A percentile compares a stretch with the other conserved stretches of the same genome.
phyloP scores from a whole-genome alignment of 768 basidiomycete genomes.

The Porphyrellus cyaneotinctus region DNA sequence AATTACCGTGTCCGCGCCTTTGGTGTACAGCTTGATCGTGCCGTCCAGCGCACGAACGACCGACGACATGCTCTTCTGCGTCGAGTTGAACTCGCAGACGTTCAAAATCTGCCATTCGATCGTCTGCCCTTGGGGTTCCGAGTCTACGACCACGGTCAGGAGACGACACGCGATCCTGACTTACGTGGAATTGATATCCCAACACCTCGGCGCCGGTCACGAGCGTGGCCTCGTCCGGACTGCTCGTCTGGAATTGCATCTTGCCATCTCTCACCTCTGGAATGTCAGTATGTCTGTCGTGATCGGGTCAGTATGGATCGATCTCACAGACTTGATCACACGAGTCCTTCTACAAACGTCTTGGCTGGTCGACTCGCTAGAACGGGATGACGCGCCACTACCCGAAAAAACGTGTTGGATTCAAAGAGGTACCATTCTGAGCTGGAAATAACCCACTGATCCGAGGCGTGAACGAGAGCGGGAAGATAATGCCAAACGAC shows the following conservation, averaged over 20 bases:
- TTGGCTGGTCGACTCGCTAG: constrained; percentile 44
- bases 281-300: constrained; percentile 88
- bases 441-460: constrained; percentile 78
- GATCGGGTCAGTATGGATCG: constrained; percentile 7
- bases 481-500: constrained; percentile 17
- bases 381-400: constrained; percentile 20
- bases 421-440: constrained; percentile 90
- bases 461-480: background rate
- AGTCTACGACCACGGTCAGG: constrained; percentile 46
- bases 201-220: constrained; percentile 91
- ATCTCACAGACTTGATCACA: background rate
- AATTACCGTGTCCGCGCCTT: constrained; percentile 98
- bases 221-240: constrained; percentile 95
- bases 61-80: constrained; percentile 97
- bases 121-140: constrained; percentile 81
- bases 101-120: constrained; percentile 90
- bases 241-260: constrained; percentile 91
- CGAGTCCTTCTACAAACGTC: constrained; percentile 77
- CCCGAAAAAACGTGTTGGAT: constrained; percentile 51
- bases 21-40: constrained; percentile 91
- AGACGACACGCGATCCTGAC: constrained; percentile 27
- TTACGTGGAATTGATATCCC: constrained; percentile 90
- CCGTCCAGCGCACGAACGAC: constrained; percentile 84
- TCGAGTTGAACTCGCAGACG: constrained; percentile 98
- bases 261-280: constrained; percentile 89